Base-by-base conservation (phyloP, 2,329 filamentous ascomycete genomes). In the Colletotrichum melonis region DNA sequence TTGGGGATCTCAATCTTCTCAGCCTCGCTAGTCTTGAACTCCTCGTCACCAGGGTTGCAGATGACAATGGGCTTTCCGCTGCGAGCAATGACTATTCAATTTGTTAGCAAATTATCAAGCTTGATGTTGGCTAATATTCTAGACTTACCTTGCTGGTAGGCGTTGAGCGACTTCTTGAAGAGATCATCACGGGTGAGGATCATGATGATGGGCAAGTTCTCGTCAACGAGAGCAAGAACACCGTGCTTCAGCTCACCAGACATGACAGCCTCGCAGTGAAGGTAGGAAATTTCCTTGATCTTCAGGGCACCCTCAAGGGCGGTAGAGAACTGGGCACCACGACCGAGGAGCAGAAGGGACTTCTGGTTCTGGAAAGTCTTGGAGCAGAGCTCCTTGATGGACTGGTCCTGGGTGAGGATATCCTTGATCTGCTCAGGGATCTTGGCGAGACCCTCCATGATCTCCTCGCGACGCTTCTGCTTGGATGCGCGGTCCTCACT, bases 241-340 rank as follows among this genome's bases (percentile, higher is more conserved):
- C 97, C 97, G 85, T 99, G 97, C 91, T 99, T 99, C 80, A 99
- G 91, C 87, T 99, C 97, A 85, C 97, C 97, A 76, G 97, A 98
- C 97, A 99, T 99, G 88, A 99, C 97, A 79, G 97, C 97, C 88
- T 99, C 97, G 85, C 97, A 99, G 86, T 99, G 97, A 73, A 99
- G 94, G 86, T 99, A 99, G 22, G 96, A 98, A 80, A 99, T 99
- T 87, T 99, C 97, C 91, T 99, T 99, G 86, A 99, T 99, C 90
- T 99, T 99, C 78, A 99, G 89, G 63, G 97, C 97, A 86, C 95
- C 97, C 88, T 99, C 97, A 26, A 99, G 92, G 69, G 97, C 97
- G 79, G 97, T 99, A 74, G 96, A 95, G 88, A 95, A 98, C 87
- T 99, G 97, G 82, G 95, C 95, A 78, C 97, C 97, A 88, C 97